phyloP scores from a whole-genome alignment of 176 grass and related monocot genomes.

The Coix lacrymajobi region DNA sequence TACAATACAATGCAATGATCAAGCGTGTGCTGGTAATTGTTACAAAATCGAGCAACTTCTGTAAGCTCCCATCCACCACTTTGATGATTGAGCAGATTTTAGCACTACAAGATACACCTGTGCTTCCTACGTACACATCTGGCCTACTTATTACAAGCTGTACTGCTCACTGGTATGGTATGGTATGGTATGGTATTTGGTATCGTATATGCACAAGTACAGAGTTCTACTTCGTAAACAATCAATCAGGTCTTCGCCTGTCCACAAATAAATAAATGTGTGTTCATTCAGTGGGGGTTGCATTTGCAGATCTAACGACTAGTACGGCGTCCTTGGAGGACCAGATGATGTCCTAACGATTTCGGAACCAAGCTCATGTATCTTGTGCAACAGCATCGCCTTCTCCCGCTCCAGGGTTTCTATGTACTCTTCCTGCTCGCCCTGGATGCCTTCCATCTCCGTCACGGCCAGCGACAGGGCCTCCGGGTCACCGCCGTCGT shows the following conservation, averaged over 20 bases:
- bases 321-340: slow-evolving; percentile 41
- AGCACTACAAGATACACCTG: neutral
- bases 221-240: neutral
- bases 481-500: slow-evolving; percentile 67
- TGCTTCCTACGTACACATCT: neutral
- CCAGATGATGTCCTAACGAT: slow-evolving; percentile 57
- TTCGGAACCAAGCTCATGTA: slow-evolving; percentile 66
- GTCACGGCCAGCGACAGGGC: slow-evolving; percentile 47
- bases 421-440: slow-evolving; percentile 63
- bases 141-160: slow-evolving; percentile 26
- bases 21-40: neutral
- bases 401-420: slow-evolving; percentile 78
- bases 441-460: slow-evolving; percentile 67
- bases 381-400: slow-evolving; percentile 39
- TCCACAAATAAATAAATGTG: neutral
- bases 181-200: no score
- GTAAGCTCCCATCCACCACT: neutral
- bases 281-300: neutral
- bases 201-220: neutral
- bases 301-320: slow-evolving; percentile 27
- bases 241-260: neutral
- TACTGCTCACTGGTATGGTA: neutral
- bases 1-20: neutral
- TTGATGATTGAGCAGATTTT: neutral
- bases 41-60: neutral